phyloP scores from a whole-genome alignment of 106 monocot genomes.

The Cymbidium sinense region DNA sequence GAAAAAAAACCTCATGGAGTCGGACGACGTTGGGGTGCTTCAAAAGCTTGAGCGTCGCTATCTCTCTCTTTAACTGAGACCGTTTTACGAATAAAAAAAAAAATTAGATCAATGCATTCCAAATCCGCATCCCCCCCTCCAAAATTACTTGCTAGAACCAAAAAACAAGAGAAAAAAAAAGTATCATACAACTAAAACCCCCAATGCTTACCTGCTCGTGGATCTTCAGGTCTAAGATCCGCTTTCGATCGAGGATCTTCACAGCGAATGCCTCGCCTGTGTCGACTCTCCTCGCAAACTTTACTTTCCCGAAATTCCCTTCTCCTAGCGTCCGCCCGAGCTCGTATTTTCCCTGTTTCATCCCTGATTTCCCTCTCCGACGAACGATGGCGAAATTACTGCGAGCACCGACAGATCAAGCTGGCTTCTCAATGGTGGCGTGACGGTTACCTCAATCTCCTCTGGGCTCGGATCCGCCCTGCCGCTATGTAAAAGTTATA shows the following conservation, averaged over 20 bases:
- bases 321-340: conserved; percentile 77
- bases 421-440: not conserved
- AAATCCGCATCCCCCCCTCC: not conserved
- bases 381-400: not conserved
- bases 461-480: not conserved
- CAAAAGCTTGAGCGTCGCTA: conserved; percentile 54
- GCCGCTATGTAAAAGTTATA: not conserved
- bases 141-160: not conserved
- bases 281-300: conserved; percentile 47
- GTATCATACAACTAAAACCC: too few relatives aligned
- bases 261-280: conserved; percentile 60
- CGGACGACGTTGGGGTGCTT: conserved; percentile 70
- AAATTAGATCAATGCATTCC: not conserved
- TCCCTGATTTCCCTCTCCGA: conserved; percentile 8
- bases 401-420: not conserved
- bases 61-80: conserved; percentile 61
- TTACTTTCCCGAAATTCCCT: conserved; percentile 89
- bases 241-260: conserved; percentile 74
- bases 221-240: conserved; percentile 41
- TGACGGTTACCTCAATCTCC: not conserved
- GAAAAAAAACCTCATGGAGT: conserved; percentile 37
- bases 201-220: conserved; percentile 41
- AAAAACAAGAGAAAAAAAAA: not conserved
- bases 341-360: conserved; percentile 64
- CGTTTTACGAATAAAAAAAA: not conserved